Percentiles rank a stretch among this genome's conserved stretches.
phyloP scores from a whole-genome alignment of 306 rosid species.

The Carpinus fangiana region DNA sequence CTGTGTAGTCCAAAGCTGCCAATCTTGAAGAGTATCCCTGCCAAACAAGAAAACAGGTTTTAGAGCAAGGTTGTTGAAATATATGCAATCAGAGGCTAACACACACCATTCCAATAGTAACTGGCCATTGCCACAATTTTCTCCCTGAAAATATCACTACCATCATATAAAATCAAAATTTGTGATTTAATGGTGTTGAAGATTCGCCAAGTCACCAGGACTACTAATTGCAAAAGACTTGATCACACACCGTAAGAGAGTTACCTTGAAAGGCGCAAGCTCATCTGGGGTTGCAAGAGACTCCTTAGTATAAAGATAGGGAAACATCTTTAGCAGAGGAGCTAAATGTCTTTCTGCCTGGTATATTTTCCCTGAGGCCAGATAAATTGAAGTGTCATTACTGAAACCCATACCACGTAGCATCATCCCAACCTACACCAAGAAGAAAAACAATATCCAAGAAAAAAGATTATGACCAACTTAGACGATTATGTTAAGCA shows the following conservation, averaged over 20 bases:
- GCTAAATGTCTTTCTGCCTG: constrained; percentile 68
- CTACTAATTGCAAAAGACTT: neutral
- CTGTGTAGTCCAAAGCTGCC: constrained; percentile 93
- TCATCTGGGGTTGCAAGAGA: constrained; percentile 81
- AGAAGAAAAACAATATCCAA: constrained; percentile 37
- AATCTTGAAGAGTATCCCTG: constrained; percentile 92
- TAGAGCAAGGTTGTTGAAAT: constrained; percentile 14
- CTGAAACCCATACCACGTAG: constrained; percentile 92
- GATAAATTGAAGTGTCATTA: constrained; percentile 74
- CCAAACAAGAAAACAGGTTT: constrained; percentile 28
- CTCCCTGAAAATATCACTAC: neutral
- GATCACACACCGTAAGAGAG: neutral
- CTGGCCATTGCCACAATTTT: no score
- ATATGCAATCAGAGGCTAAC: neutral
- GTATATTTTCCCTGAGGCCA: constrained; percentile 92
- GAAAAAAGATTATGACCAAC: constrained; percentile 6
- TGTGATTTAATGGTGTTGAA: neutral
- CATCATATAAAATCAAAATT: neutral
- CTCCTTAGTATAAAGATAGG: constrained; percentile 85
- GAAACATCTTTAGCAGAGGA: constrained; percentile 79
- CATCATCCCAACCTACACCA: constrained; percentile 85
- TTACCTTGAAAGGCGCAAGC: constrained; percentile 84
- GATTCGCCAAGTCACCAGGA: neutral
- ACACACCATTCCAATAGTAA: no score
- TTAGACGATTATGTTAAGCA: neutral